Evolutionary conservation across 139 green algal species (phyloP), one percentile per base, ranked within the genome.

Genomic region (Chlorella sp.): DNA sequence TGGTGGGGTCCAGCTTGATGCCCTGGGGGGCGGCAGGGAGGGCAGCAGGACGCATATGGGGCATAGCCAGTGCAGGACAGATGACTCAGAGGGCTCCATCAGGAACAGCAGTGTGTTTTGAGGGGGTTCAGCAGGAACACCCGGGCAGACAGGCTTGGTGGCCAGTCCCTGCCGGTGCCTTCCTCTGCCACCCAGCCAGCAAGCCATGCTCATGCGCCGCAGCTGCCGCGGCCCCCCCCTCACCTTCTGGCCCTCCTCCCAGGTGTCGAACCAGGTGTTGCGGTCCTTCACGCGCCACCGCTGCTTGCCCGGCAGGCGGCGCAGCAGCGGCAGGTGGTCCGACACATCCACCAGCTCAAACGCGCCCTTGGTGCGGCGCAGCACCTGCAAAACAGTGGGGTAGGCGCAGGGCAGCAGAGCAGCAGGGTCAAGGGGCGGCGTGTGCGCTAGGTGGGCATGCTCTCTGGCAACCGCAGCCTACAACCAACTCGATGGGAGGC

Each of bases 331-430:
- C 80, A 99, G 90, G 47, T 92, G 39, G 47, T 86, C 83, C 1
- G 86, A 90, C 72, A 97, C 87, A 75, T 99, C 97, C 63, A 99
- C 44, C 38, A 99, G 94, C 88, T 95, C 69, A 85, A 99, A 86
- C 1, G 90, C 87, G 20, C 94, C 93, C 41, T 89, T 34, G 21
- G 79, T 91, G 36, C 84, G 62, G 23, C 89, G 85, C 83, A 96
- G 72, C 38, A 94, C 36, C 89, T 92, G 88, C 38, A 28, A 17
- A 1, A 4, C 6, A 28, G 3, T 17, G 32, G 63, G 63, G 25
- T 5, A 30, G 62, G n/a, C n/a, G n/a, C n/a, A n/a, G n/a, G n/a
- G n/a, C n/a, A n/a, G n/a, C n/a, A n/a, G n/a, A n/a, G n/a, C n/a
- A n/a, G n/a, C n/a, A n/a, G n/a, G n/a, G n/a, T n/a, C n/a, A n/a